These are phyloP conservation scores for Boletellus sp. DNA, from an alignment of 1,284 basidiomycete species.

Conservation along the genomic window DNA sequence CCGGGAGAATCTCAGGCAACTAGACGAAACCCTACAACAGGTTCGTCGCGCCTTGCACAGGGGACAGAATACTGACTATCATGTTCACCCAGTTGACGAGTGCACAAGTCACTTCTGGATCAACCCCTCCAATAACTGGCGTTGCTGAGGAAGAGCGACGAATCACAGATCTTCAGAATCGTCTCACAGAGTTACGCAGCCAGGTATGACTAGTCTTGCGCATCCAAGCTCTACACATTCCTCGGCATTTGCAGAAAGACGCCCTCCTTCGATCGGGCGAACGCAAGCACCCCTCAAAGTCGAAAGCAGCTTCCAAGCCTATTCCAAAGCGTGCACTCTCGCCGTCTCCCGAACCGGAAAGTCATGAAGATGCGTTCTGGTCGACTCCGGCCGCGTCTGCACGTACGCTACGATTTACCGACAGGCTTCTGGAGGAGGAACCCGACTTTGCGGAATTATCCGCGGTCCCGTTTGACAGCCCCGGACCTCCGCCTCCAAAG, in stretches of 20 bases:
- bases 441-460: slow-evolving; percentile 54
- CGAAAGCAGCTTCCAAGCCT: slow-evolving; percentile 12
- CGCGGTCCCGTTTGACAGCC: slow-evolving; percentile 49
- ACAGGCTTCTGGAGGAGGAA: slow-evolving; percentile 62
- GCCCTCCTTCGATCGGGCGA: slow-evolving; percentile 35
- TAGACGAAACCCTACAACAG: slow-evolving; percentile 50
- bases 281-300: slow-evolving; percentile 10
- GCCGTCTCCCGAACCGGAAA: slow-evolving; percentile 28
- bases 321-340: slow-evolving; percentile 7
- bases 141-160: slow-evolving; percentile 55
- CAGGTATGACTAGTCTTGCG: slow-evolving; percentile 34
- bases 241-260: slow-evolving; percentile 40
- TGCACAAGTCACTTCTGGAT: slow-evolving; percentile 35
- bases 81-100: slow-evolving; percentile 18
- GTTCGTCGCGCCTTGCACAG: slow-evolving; percentile 36
- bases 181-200: slow-evolving; percentile 51
- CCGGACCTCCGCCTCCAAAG: slow-evolving; percentile 34
- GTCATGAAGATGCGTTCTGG: slow-evolving; percentile 57
- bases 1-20: slow-evolving; percentile 48
- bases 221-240: slow-evolving; percentile 1
- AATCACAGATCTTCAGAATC: slow-evolving; percentile 51
- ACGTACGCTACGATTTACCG: slow-evolving; percentile 57
- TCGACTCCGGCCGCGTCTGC: slow-evolving; percentile 52
- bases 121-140: slow-evolving; percentile 40
- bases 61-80: background rate